A percentile compares a stretch with the other conserved stretches of the same genome.
Evolutionary conservation across 208 protist genomes (phyloP).

Genomic region (Endotrypanum monterogeii): DNA sequence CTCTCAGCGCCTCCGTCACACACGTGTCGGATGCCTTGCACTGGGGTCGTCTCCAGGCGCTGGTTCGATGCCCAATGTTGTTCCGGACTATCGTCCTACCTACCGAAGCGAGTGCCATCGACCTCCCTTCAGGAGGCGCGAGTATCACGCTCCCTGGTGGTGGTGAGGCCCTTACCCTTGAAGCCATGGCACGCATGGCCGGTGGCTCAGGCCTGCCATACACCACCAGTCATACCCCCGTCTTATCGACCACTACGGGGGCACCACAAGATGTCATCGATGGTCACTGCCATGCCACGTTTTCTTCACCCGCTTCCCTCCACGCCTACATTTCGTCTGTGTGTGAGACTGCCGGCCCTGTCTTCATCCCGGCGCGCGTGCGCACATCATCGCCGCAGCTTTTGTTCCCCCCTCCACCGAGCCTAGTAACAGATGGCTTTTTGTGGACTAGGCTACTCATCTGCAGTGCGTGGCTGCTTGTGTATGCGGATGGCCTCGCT

Average conservation of each 20-base stretch:
- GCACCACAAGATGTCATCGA: not conserved
- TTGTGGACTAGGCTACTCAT: conserved; percentile 71
- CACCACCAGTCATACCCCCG: conserved; percentile 3
- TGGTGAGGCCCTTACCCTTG: conserved; percentile 16
- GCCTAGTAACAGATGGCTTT: conserved; percentile 48
- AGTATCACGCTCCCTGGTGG: not conserved
- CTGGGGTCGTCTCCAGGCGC: conserved; percentile 26
- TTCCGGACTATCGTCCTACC: conserved; percentile 8
- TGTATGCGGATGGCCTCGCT: conserved; percentile 39
- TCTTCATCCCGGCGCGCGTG: conserved; percentile 14
- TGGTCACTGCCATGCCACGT: not conserved
- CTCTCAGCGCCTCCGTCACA: conserved; percentile 18
- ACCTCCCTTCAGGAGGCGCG: not conserved
- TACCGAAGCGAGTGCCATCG: not conserved
- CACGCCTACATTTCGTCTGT: not conserved
- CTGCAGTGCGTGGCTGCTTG: conserved; percentile 56
- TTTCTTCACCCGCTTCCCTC: not conserved
- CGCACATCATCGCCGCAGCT: conserved; percentile 26
- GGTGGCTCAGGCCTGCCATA: conserved; percentile 2
- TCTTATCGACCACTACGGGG: not conserved
- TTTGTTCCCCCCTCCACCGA: conserved; percentile 45
- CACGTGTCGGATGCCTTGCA: conserved; percentile 21
- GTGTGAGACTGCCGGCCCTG: not conserved
- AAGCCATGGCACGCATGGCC: conserved; percentile 12
- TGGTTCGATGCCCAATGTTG: conserved; percentile 30